Evolutionary conservation across 805 yeast species (phyloP).

Genomic region (Metschnikowia henanensis): DNA sequence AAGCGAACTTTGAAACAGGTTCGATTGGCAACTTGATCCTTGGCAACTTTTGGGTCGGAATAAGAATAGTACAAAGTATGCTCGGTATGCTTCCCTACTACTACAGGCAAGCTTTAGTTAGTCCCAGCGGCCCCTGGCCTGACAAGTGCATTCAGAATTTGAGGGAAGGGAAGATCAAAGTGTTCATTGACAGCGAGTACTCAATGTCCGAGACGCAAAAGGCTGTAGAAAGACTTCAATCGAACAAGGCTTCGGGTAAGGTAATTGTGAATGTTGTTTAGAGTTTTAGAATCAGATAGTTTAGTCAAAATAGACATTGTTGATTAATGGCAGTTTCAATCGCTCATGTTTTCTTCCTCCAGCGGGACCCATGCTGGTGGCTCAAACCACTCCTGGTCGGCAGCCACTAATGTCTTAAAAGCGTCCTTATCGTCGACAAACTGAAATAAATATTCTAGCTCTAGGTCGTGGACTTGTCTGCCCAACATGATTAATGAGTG

Average conservation of each 20-base stretch:
- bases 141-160: slow-evolving; percentile 38
- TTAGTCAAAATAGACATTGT: neutral
- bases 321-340: neutral
- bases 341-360: slow-evolving; percentile 25
- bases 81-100: slow-evolving; percentile 26
- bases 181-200: slow-evolving; percentile 55
- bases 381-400: slow-evolving; percentile 69
- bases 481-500: slow-evolving; percentile 92
- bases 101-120: slow-evolving; percentile 24
- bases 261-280: slow-evolving; percentile 44
- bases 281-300: neutral
- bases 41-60: slow-evolving; percentile 1
- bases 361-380: slow-evolving; percentile 67
- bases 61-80: slow-evolving; percentile 14
- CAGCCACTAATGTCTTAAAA: slow-evolving; percentile 40
- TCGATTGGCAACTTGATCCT: neutral
- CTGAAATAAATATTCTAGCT: slow-evolving; percentile 77
- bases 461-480: slow-evolving; percentile 91
- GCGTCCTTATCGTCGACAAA: slow-evolving; percentile 63
- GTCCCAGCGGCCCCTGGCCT: slow-evolving; percentile 18
- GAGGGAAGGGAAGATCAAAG: slow-evolving; percentile 42
- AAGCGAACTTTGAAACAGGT: slow-evolving; percentile 30
- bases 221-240: slow-evolving; percentile 50
- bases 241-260: slow-evolving; percentile 64
- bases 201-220: slow-evolving; percentile 47